These are phyloP conservation scores for Arthrocladium fulminans DNA, from an alignment of 2,329 filamentous ascomycete species.

Conservation along the genomic window DNA sequence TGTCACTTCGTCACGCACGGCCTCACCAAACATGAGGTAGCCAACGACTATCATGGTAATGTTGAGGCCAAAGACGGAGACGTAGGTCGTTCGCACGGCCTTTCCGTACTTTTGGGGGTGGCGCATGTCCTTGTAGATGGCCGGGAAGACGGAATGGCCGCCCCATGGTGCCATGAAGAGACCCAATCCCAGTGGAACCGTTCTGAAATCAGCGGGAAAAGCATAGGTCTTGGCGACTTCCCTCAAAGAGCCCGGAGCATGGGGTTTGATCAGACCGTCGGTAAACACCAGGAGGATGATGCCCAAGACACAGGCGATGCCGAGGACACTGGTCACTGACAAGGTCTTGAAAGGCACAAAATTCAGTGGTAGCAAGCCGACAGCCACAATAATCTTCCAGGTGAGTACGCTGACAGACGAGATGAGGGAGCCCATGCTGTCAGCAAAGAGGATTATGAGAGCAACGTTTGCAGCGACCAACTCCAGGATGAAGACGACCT, in stretches of 20 bases:
- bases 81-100: conserved; percentile 71
- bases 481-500: conserved; percentile 79
- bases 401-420: conserved; percentile 57
- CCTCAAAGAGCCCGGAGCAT: conserved; percentile 70
- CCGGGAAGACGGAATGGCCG: conserved; percentile 70
- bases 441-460: conserved; percentile 83
- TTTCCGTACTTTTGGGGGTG: conserved; percentile 72
- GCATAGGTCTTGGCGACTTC: conserved; percentile 72
- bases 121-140: conserved; percentile 69
- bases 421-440: conserved; percentile 72
- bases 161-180: conserved; percentile 78
- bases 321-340: conserved; percentile 83
- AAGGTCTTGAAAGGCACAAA: conserved; percentile 75
- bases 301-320: conserved; percentile 80
- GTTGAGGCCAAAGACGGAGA: conserved; percentile 80
- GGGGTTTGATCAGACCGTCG: conserved; percentile 76
- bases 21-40: conserved; percentile 88
- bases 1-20: conserved; percentile 80
- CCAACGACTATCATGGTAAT: conserved; percentile 72
- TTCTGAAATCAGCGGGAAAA: conserved; percentile 77
- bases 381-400: conserved; percentile 80
- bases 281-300: conserved; percentile 78
- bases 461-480: conserved; percentile 82
- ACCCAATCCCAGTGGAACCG: conserved; percentile 78
- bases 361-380: conserved; percentile 70